These are phyloP conservation scores for Haematococcus sp. DNA, from an alignment of 139 green algal species.

Conservation along the genomic window DNA sequence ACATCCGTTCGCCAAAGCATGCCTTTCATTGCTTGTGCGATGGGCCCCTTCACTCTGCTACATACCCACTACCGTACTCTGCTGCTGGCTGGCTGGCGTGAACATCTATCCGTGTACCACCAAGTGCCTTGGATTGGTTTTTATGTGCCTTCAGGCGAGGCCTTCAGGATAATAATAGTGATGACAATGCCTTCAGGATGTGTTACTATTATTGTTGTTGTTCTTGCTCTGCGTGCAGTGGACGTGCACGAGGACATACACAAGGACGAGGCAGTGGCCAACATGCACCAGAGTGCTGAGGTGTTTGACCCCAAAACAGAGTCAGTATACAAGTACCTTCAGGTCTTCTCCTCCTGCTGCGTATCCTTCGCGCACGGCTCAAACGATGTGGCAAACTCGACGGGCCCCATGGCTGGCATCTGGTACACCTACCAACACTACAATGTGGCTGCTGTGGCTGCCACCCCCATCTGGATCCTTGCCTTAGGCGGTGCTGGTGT, in stretches of 20 bases:
- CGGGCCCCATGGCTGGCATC: conserved; percentile 73
- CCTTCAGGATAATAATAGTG: too few relatives aligned
- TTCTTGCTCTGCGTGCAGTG: too few relatives aligned
- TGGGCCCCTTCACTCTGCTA: too few relatives aligned
- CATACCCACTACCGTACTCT: too few relatives aligned
- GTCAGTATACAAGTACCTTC: conserved; percentile 31
- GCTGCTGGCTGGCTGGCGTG: too few relatives aligned
- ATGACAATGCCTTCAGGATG: too few relatives aligned
- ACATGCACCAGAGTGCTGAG: conserved; percentile 47
- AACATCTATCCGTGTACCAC: too few relatives aligned
- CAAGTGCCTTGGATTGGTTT: too few relatives aligned
- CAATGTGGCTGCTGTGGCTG: background rate
- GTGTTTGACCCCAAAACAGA: conserved; percentile 74
- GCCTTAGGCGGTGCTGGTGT: conserved; percentile 74
- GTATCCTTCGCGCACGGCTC: conserved; percentile 83
- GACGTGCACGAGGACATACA: background rate
- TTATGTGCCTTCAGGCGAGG: too few relatives aligned
- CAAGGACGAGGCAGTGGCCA: conserved; percentile 5
- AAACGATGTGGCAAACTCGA: conserved; percentile 76
- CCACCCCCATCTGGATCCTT: conserved; percentile 62
- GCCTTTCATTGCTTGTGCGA: too few relatives aligned
- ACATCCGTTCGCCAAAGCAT: too few relatives aligned
- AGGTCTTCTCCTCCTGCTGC: conserved; percentile 78
- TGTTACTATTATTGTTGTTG: too few relatives aligned
- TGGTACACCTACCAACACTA: conserved; percentile 29